Evolutionary conservation across 257 asterid species (phyloP).

Genomic region (Solanum ahanhuiri): DNA sequence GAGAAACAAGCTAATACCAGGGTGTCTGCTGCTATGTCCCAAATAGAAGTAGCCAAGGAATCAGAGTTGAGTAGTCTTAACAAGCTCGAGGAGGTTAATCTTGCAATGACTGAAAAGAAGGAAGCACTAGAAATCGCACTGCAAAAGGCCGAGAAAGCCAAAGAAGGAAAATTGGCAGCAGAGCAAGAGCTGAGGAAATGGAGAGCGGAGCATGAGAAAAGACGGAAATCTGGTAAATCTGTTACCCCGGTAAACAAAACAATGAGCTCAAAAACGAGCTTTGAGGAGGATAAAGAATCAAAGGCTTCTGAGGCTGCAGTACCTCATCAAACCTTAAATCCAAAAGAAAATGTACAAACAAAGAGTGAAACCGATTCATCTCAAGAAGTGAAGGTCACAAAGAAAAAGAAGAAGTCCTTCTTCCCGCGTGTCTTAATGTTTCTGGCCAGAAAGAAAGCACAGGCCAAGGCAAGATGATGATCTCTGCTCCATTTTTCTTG

Average conservation of each 20-base stretch:
- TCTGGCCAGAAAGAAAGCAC: constrained; percentile 31
- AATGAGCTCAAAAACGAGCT: constrained; percentile 22
- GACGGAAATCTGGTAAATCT: constrained; percentile 40
- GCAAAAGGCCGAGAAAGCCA: constrained; percentile 64
- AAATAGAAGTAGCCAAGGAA: constrained; percentile 73
- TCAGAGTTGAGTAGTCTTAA: constrained; percentile 55
- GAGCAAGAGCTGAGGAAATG: constrained; percentile 81
- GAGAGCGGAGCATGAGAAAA: constrained; percentile 74
- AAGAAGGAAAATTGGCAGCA: constrained; percentile 62
- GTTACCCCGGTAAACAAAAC: constrained; percentile 3
- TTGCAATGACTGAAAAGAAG: constrained; percentile 36
- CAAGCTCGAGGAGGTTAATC: constrained; percentile 58
- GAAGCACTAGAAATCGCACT: constrained; percentile 42
- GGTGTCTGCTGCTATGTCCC: constrained; percentile 43
- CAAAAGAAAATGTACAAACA: constrained; percentile 22
- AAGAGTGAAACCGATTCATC: constrained; percentile 42
- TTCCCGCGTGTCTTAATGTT: constrained; percentile 48
- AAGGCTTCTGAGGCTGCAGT: constrained; percentile 10
- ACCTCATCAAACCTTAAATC: constrained; percentile 22
- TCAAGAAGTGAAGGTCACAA: constrained; percentile 24
- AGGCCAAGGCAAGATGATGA: constrained; percentile 20
- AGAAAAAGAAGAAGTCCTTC: constrained; percentile 64
- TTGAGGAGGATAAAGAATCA: constrained; percentile 25
- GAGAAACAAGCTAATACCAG: constrained; percentile 38
- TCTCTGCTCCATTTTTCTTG: constrained; percentile 8